Evolutionary conservation across 1,284 basidiomycete genomes (phyloP).

Genomic region (Microbotryum violaceum): DNA sequence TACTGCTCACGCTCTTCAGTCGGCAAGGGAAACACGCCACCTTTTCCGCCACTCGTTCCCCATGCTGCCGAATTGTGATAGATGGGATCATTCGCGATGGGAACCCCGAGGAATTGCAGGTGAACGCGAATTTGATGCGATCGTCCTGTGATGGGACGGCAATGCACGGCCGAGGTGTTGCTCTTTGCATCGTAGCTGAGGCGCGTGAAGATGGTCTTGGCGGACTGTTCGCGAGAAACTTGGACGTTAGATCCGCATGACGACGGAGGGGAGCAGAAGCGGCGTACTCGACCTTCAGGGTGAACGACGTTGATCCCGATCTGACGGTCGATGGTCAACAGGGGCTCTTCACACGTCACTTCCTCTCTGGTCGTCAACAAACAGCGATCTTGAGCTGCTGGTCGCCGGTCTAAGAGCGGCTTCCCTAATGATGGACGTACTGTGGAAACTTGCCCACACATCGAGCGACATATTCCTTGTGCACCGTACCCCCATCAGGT

Average conservation of each 20-base stretch:
- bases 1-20: background rate
- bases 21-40: constrained; percentile 48
- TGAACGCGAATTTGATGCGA: constrained; percentile 57
- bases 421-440: constrained; percentile 46
- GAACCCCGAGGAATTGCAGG: constrained; percentile 85
- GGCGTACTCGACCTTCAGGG: constrained; percentile 74
- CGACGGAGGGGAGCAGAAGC: background rate
- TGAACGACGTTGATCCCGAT: constrained; percentile 53
- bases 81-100: constrained; percentile 59
- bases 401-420: background rate
- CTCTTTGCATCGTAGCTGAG: constrained; percentile 75
- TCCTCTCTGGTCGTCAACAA: constrained; percentile 52
- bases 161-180: constrained; percentile 81
- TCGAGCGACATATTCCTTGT: constrained; percentile 85
- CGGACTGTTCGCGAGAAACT: constrained; percentile 49
- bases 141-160: constrained; percentile 75
- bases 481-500: constrained; percentile 59
- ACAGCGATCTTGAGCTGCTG: background rate
- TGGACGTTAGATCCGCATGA: background rate
- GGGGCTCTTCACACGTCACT: constrained; percentile 71
- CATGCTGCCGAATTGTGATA: constrained; percentile 70
- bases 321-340: constrained; percentile 77
- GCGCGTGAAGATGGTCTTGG: constrained; percentile 81
- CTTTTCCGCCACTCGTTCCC: constrained; percentile 67
- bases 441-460: constrained; percentile 73